These are phyloP conservation scores for Pseudocohnilembus persalinus DNA, from an alignment of 169 alveolate species.

Conservation along the genomic window DNA sequence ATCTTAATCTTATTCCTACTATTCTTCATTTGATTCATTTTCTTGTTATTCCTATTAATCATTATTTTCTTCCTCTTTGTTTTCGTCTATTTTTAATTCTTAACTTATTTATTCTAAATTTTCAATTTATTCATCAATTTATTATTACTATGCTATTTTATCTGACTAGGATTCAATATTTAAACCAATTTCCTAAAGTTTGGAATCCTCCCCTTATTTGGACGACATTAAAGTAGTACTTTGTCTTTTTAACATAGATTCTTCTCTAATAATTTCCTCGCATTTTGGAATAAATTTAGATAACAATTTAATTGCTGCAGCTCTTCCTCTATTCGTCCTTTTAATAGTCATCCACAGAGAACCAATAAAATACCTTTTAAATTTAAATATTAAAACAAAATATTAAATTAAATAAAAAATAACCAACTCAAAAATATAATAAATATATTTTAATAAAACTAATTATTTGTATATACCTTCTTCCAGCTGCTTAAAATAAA, in stretches of 20 bases:
- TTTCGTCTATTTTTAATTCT: too few species aligned
- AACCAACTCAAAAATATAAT: conserved; percentile 1
- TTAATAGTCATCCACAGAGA: conserved; percentile 44
- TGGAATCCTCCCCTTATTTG: neutral
- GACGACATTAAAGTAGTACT: neutral
- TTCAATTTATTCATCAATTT: neutral
- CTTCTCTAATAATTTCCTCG: conserved; percentile 12
- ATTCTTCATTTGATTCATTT: too few species aligned
- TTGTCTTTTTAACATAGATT: conserved; percentile 3
- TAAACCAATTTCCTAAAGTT: neutral
- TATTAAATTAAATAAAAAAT: too few species aligned
- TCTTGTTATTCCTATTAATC: too few species aligned
- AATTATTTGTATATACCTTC: too few species aligned
- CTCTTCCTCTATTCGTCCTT: conserved; percentile 41
- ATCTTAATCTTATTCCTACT: too few species aligned
- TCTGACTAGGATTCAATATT: neutral
- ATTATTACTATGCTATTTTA: neutral
- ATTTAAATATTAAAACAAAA: neutral
- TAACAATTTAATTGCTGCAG: conserved; percentile 33
- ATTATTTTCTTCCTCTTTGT: too few species aligned
- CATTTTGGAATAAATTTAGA: conserved; percentile 11
- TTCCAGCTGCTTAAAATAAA: conserved; percentile 27
- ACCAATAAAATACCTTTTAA: conserved; percentile 42
- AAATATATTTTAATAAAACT: too few species aligned
- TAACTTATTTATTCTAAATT: too few species aligned